phyloP scores from a whole-genome alignment of 495 filamentous ascomycete genomes.

The Talaromyces wortmannii region DNA sequence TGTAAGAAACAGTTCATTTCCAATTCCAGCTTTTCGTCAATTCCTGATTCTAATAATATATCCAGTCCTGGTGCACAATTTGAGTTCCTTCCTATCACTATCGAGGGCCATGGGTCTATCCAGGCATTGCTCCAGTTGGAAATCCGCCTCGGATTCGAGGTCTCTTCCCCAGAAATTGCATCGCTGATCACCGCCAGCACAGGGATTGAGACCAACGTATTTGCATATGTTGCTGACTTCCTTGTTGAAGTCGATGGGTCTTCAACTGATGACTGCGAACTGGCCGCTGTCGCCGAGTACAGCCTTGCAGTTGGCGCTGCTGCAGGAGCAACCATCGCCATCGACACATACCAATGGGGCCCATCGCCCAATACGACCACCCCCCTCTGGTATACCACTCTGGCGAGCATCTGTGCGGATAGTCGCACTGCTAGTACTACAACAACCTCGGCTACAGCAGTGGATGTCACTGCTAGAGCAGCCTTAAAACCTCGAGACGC shows the following conservation, averaged over 20 bases:
- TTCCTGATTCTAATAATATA: background rate
- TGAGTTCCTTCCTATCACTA: conserved; percentile 48
- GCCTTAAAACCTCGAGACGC: conserved; percentile 10
- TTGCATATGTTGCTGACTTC: conserved; percentile 46
- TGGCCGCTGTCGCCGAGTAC: conserved; percentile 39
- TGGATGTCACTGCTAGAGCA: conserved; percentile 14
- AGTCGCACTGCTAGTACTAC: conserved; percentile 6
- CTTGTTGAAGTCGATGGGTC: conserved; percentile 35
- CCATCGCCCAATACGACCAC: conserved; percentile 34
- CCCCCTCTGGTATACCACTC: conserved; percentile 46
- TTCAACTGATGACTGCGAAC: conserved; percentile 23
- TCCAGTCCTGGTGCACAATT: conserved; percentile 43
- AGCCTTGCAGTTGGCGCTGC: conserved; percentile 40
- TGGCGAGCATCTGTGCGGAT: conserved; percentile 36
- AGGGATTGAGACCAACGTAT: conserved; percentile 40
- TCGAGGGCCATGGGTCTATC: conserved; percentile 29
- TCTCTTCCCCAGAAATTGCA: conserved; percentile 11
- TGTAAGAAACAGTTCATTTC: conserved; percentile 23
- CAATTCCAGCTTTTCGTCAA: background rate
- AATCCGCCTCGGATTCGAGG: conserved; percentile 33
- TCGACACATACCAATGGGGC: conserved; percentile 37
- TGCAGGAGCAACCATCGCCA: conserved; percentile 41
- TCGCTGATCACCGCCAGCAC: conserved; percentile 14
- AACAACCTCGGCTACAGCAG: conserved; percentile 9
- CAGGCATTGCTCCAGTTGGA: conserved; percentile 37